A percentile compares a stretch with the other conserved stretches of the same genome.
Evolutionary conservation across 192 early-diverging fungal species (phyloP).

Genomic region (Gigaspora rosea): DNA sequence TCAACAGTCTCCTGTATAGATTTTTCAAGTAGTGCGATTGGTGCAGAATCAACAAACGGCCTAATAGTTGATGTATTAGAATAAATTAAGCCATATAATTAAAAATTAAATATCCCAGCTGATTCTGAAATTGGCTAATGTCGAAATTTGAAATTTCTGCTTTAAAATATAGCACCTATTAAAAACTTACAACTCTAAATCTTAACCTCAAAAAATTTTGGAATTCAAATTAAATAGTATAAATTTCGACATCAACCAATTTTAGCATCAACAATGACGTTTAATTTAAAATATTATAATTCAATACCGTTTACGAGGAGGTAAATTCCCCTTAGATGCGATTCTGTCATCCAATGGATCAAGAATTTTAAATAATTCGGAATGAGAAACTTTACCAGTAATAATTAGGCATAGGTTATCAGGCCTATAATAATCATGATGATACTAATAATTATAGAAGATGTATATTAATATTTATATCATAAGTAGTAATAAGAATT

Average conservation of each 20-base stretch:
- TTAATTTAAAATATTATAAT: background rate
- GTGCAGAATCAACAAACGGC: conserved; percentile 58
- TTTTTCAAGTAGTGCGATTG: conserved; percentile 44
- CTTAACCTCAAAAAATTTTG: too few species aligned
- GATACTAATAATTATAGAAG: conserved; percentile 45
- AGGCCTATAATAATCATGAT: conserved; percentile 60
- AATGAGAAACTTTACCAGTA: conserved; percentile 51
- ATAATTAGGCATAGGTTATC: conserved; percentile 63
- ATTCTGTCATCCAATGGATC: conserved; percentile 56
- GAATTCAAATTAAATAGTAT: background rate
- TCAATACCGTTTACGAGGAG: conserved; percentile 46
- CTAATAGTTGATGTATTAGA: conserved; percentile 29
- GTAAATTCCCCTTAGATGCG: conserved; percentile 49
- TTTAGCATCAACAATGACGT: background rate
- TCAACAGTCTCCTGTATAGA: conserved; percentile 49
- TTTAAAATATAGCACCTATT: background rate
- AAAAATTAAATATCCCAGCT: too few species aligned
- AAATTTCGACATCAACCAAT: background rate
- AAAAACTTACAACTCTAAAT: too few species aligned
- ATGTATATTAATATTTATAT: background rate
- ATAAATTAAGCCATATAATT: too few species aligned
- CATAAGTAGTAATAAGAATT: background rate
- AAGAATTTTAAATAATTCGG: conserved; percentile 46
- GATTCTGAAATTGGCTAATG: too few species aligned
- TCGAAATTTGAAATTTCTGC: background rate